phyloP scores from a whole-genome alignment of 345 rosid species.

The Populus ilicifolia region DNA sequence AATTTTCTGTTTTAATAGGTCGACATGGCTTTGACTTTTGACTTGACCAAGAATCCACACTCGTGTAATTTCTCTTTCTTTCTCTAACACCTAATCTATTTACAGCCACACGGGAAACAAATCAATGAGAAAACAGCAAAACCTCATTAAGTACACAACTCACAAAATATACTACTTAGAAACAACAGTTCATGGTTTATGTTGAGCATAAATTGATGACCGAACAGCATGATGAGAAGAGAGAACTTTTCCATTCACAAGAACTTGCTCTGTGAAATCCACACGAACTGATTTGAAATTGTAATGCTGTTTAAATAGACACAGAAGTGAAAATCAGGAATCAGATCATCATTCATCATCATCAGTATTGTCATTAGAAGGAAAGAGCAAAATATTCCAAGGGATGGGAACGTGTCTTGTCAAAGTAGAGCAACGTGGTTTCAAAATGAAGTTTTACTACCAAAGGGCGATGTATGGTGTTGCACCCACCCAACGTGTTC shows the following conservation, averaged over 20 bases:
- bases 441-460: too few species aligned
- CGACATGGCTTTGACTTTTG: background rate
- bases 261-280: conserved; percentile 59
- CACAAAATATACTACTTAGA: conserved; percentile 8
- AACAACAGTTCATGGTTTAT: conserved; percentile 43
- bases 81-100: conserved; percentile 13
- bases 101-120: conserved; percentile 21
- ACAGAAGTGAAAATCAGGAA: background rate
- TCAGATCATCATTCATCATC: background rate
- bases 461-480: too few species aligned
- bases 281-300: conserved; percentile 57
- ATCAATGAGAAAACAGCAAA: conserved; percentile 3
- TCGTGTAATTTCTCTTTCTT: conserved; percentile 2
- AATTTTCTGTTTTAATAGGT: background rate
- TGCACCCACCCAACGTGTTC: too few species aligned
- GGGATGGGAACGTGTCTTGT: background rate
- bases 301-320: conserved; percentile 36
- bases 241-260: conserved; percentile 54
- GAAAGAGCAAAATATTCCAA: background rate
- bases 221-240: conserved; percentile 32
- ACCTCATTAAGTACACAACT: conserved; percentile 1
- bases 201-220: conserved; percentile 57
- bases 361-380: background rate
- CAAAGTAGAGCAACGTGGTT: too few species aligned
- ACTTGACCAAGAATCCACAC: background rate